Conservation (phyloP, 2,329 filamentous ascomycete species). For the Xylaria sp. region DNA sequence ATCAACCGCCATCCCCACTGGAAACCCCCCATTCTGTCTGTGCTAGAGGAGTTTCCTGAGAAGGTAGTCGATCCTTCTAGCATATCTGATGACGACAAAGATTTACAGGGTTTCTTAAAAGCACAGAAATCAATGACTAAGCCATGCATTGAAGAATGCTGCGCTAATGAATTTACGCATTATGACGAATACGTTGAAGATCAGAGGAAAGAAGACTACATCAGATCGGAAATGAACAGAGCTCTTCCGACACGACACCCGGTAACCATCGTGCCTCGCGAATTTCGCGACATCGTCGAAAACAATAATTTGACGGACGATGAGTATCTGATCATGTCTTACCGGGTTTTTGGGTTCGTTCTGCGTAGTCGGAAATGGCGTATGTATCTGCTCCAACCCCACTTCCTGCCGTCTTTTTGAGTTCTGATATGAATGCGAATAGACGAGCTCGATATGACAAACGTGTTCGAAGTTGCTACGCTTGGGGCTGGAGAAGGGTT, state of each 20-base stretch:
- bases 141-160: slow-evolving; percentile 18
- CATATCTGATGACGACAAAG: background rate
- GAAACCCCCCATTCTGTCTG: slow-evolving; percentile 17
- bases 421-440: background rate
- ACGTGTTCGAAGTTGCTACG: slow-evolving; percentile 15
- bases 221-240: slow-evolving; percentile 6
- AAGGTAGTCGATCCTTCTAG: background rate
- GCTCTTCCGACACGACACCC: background rate
- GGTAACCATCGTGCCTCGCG: slow-evolving; percentile 2
- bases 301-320: slow-evolving; percentile 23
- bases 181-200: slow-evolving; percentile 20
- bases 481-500: slow-evolving; percentile 39
- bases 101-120: background rate
- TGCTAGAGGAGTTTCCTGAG: background rate
- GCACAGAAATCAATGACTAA: background rate
- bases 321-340: slow-evolving; percentile 45
- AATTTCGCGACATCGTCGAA: background rate
- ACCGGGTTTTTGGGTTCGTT: slow-evolving; percentile 50
- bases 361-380: slow-evolving; percentile 50
- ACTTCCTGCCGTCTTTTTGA: no score
- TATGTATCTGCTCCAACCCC: slow-evolving; percentile 31
- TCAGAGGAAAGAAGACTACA: slow-evolving; percentile 12
- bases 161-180: slow-evolving; percentile 12
- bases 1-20: slow-evolving; percentile 24
- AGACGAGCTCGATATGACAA: slow-evolving; percentile 36